A percentile compares a stretch with the other conserved stretches of the same genome.
phyloP scores from a whole-genome alignment of 2,329 filamentous ascomycete species.

The Triangularia verruculosa region DNA sequence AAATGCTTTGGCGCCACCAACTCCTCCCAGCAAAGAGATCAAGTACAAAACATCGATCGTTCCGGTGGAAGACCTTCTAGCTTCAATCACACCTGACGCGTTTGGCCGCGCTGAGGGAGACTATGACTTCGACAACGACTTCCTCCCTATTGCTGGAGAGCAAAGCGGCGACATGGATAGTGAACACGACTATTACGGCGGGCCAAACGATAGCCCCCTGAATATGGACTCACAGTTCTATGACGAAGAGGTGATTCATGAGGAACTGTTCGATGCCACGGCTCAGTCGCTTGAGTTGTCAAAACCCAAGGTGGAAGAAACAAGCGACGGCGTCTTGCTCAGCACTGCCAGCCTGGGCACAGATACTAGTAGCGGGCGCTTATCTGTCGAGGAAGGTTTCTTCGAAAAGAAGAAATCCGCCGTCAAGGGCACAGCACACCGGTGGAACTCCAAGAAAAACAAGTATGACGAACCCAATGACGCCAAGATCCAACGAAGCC shows the following conservation, averaged over 20 bases:
- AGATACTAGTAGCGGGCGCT: conserved; percentile 44
- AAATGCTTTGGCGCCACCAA: conserved; percentile 78
- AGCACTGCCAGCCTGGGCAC: conserved; percentile 44
- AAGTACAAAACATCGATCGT: conserved; percentile 87
- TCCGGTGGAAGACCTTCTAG: conserved; percentile 81
- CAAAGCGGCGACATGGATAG: conserved; percentile 34
- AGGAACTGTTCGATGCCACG: conserved; percentile 48
- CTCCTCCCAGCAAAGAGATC: conserved; percentile 73
- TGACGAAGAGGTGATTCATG: conserved; percentile 41
- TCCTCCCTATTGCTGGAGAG: conserved; percentile 49
- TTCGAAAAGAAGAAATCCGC: conserved; percentile 60
- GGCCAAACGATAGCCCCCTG: conserved; percentile 34
- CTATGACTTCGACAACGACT: conserved; percentile 63
- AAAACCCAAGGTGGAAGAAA: conserved; percentile 42
- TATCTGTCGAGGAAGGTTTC: conserved; percentile 75
- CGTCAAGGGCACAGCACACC: conserved; percentile 65
- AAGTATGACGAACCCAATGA: conserved; percentile 67
- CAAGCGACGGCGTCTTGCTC: conserved; percentile 45
- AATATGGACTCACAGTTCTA: conserved; percentile 48
- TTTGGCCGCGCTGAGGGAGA: conserved; percentile 63
- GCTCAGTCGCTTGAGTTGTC: conserved; percentile 39
- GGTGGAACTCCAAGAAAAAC: conserved; percentile 77
- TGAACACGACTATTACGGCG: conserved; percentile 30
- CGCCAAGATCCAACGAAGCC: conserved; percentile 60
- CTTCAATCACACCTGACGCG: conserved; percentile 84